These are phyloP conservation scores for Actinidia polygama DNA, from an alignment of 179 eudicot species.

Conservation along the genomic window DNA sequence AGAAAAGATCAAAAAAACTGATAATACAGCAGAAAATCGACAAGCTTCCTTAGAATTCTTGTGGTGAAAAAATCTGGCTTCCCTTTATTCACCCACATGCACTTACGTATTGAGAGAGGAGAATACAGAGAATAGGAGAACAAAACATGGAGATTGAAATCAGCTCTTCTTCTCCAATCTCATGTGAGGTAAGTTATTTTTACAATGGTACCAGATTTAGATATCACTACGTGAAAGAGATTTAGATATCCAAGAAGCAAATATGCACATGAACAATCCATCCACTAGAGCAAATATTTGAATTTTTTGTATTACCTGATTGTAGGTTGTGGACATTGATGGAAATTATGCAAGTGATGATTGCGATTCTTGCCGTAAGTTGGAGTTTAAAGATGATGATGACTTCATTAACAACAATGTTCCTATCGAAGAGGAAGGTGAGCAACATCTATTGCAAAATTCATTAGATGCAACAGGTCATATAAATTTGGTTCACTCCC, in stretches of 20 bases:
- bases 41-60: too few species aligned
- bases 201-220: neutral
- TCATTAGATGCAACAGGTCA: neutral
- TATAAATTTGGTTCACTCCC: neutral
- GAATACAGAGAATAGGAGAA: neutral
- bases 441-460: neutral
- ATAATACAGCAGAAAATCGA: too few species aligned
- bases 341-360: neutral
- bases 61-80: too few species aligned
- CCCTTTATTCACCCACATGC: too few species aligned
- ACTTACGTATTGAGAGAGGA: too few species aligned
- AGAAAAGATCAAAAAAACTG: too few species aligned
- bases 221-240: too few species aligned
- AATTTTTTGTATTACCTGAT: neutral
- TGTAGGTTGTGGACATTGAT: neutral
- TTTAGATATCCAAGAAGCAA: too few species aligned
- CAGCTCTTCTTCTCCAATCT: neutral
- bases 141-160: neutral
- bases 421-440: constrained; percentile 4
- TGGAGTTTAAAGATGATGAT: neutral
- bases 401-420: neutral
- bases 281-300: neutral
- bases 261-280: too few species aligned
- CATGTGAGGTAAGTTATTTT: neutral
- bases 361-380: neutral